Evolutionary conservation across 176 grass and related monocot species (phyloP).

Genomic region (Ananas comosus): DNA sequence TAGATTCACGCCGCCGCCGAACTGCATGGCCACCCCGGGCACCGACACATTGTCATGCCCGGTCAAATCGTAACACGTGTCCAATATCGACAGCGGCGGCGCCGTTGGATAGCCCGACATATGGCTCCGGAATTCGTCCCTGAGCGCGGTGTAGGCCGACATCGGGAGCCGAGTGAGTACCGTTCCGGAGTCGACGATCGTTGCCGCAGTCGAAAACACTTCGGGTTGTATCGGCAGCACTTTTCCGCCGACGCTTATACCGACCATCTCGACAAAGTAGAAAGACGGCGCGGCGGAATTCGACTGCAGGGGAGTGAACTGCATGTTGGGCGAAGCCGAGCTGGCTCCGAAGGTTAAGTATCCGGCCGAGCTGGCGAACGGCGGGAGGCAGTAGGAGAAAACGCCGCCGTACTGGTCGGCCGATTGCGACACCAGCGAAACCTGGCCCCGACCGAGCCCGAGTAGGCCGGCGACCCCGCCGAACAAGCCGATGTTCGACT

Average conservation of each 20-base stretch:
- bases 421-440: slow-evolving; percentile 33
- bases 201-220: neutral
- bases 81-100: neutral
- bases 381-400: slow-evolving; percentile 45
- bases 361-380: slow-evolving; percentile 20
- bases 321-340: neutral
- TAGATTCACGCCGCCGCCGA: slow-evolving; percentile 13
- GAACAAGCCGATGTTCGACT: neutral
- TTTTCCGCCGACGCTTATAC: slow-evolving; percentile 20
- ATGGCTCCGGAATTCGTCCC: slow-evolving; percentile 20
- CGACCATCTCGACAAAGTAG: slow-evolving; percentile 27
- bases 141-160: slow-evolving; percentile 19
- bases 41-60: slow-evolving; percentile 13
- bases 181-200: slow-evolving; percentile 41
- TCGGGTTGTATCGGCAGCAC: neutral
- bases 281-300: neutral
- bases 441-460: slow-evolving; percentile 24
- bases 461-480: slow-evolving; percentile 22
- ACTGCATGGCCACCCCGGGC: slow-evolving; percentile 20
- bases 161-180: slow-evolving; percentile 28
- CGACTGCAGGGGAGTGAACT: slow-evolving; percentile 17
- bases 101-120: slow-evolving; percentile 24
- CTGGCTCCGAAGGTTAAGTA: slow-evolving; percentile 26
- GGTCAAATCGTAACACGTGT: slow-evolving; percentile 44
- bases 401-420: neutral